phyloP scores from a whole-genome alignment of 2,329 filamentous ascomycete species.

The Sporothrix curviconia region DNA sequence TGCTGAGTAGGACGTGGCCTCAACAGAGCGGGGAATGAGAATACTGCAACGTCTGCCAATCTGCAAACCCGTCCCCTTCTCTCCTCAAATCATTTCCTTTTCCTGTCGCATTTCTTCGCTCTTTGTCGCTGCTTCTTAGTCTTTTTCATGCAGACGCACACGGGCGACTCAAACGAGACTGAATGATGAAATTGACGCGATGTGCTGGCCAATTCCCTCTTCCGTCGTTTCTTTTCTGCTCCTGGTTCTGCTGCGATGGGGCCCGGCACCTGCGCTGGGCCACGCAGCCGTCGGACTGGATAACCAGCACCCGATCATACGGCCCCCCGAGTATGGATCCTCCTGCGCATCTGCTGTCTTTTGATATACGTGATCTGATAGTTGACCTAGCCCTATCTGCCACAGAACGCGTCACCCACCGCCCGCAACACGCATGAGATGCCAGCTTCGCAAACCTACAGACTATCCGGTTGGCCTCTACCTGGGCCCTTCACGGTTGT shows the following conservation, averaged over 20 bases:
- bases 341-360: background rate
- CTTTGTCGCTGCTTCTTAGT: background rate
- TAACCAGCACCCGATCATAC: background rate
- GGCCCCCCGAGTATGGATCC: background rate
- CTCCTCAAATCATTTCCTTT: background rate
- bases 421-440: background rate
- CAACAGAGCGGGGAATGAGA: no score
- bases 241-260: background rate
- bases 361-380: background rate
- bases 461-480: slow-evolving; percentile 8
- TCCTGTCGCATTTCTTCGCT: background rate
- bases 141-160: background rate
- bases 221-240: background rate
- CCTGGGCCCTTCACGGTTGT: slow-evolving; percentile 7
- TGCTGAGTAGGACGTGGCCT: no score
- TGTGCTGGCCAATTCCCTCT: background rate
- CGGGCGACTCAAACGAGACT: background rate
- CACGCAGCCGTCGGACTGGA: background rate
- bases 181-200: background rate
- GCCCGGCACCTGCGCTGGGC: background rate
- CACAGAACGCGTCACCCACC: slow-evolving; percentile 1
- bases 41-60: background rate
- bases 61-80: background rate
- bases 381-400: background rate
- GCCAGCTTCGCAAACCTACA: background rate